These are phyloP conservation scores for Monilinia polystroma DNA, from an alignment of 2,329 filamentous ascomycete genomes.

Conservation along the genomic window DNA sequence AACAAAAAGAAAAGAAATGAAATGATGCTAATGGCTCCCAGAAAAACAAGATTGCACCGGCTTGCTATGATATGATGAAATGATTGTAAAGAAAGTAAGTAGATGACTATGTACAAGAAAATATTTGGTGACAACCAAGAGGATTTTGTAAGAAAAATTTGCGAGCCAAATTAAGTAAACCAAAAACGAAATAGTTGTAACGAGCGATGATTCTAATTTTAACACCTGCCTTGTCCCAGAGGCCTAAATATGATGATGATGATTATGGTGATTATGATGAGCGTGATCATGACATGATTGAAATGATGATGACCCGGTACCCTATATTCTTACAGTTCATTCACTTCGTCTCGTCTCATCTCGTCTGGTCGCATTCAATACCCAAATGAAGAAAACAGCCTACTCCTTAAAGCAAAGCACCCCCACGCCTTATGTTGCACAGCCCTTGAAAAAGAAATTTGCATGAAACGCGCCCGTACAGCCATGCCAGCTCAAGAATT, in stretches of 20 bases:
- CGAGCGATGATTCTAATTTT: slow-evolving; percentile 17
- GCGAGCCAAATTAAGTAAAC: neutral
- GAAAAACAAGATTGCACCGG: slow-evolving; percentile 1
- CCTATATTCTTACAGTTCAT: slow-evolving; percentile 22
- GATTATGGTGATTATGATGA: slow-evolving; percentile 3
- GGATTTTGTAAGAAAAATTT: neutral
- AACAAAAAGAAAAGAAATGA: neutral
- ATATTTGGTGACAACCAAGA: neutral
- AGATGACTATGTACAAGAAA: slow-evolving; percentile 18
- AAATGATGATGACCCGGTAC: slow-evolving; percentile 10
- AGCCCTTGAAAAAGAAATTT: slow-evolving; percentile 7
- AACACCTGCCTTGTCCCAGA: slow-evolving; percentile 8
- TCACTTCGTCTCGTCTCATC: slow-evolving; percentile 12
- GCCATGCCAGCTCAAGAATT: slow-evolving; percentile 41
- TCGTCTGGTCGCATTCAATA: neutral
- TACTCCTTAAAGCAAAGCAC: slow-evolving; percentile 3
- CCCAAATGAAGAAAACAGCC: neutral
- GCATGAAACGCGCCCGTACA: slow-evolving; percentile 6
- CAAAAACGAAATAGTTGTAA: neutral
- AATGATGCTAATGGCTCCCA: neutral
- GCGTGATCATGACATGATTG: neutral
- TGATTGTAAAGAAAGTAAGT: slow-evolving; percentile 17
- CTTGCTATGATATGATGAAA: slow-evolving; percentile 5
- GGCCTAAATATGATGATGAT: slow-evolving; percentile 3
- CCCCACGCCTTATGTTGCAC: slow-evolving; percentile 2